Evolutionary conservation across 2,329 filamentous ascomycete genomes (phyloP), one percentile per base, ranked within the genome.

Genomic region (Xylariales sp.): DNA sequence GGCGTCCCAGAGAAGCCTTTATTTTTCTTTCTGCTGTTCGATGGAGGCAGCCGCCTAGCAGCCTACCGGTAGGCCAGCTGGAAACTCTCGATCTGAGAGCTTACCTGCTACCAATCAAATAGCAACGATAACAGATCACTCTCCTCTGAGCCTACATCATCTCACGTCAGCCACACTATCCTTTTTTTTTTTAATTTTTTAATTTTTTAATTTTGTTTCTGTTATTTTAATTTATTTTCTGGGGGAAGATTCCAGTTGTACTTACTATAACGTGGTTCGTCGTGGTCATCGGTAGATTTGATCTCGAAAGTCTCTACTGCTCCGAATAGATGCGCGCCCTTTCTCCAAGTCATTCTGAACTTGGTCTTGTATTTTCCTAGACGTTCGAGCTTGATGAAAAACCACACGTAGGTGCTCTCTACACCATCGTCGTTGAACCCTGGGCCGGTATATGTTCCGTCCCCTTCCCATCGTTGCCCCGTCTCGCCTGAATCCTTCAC

Each of bases 271-370:
- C 16, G 6, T 12, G 23, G 49, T 12, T 23, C n/a, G n/a, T 1
- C 5, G 10, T 28, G 18, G 8, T 1, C 18, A 1, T 54, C 23
- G 6, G 30, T 16, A 10, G 49, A 23, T 10, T 5, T 18, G 48
- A 63, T 28, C 1, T 55, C n/a, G 4, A 59, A 58, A 12, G 41
- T 56, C 1, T 61, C 50, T 8, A 36, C 9, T 1, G 3, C 43
- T 2, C 55, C 65, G 34, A 23, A 67, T 3, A 67, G 5, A 14
- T 39, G 43, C 12, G 10, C 7, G 23, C 49, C 41, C 6, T 18
- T 18, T 16, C 12, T 45, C 65, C 65, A 67, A 3, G 60, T 52
- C 45, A 56, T n/a, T 16, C 60, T 55, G 18, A 67, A 60, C 60
- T 52, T 54, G 50, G 50, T n/a, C 28, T 30, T 54, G n/a, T 32